A percentile compares a stretch with the other conserved stretches of the same genome.
Conservation (phyloP, 2,329 filamentous ascomycete genomes). For the Nakataea oryzae region DNA sequence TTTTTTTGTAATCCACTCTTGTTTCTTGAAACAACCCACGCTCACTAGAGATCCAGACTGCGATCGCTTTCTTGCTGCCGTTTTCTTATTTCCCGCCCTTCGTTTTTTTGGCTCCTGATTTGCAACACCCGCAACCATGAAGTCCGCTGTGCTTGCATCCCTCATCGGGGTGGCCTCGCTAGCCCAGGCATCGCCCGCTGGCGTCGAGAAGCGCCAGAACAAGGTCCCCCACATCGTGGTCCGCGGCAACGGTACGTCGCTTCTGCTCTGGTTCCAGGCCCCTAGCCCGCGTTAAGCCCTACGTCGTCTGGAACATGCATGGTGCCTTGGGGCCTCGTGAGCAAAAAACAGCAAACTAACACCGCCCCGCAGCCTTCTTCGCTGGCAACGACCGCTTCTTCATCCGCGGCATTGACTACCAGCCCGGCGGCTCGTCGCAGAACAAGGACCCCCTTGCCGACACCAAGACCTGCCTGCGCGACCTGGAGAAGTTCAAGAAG, state of each 20-base stretch:
- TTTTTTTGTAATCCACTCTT: slow-evolving; percentile 2
- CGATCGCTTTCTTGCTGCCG: neutral
- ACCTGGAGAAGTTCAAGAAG: slow-evolving; percentile 72
- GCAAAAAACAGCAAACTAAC: neutral
- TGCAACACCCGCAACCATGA: slow-evolving; percentile 29
- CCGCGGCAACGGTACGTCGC: slow-evolving; percentile 43
- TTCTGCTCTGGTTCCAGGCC: neutral
- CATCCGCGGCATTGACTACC: slow-evolving; percentile 50
- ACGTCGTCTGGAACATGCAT: too few species aligned
- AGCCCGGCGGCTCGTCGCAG: slow-evolving; percentile 47
- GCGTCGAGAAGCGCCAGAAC: slow-evolving; percentile 35
- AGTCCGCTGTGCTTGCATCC: slow-evolving; percentile 33
- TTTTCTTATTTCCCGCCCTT: neutral
- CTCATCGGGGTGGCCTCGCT: slow-evolving; percentile 31
- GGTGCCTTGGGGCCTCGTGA: too few species aligned
- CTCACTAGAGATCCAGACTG: neutral
- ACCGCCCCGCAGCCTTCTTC: slow-evolving; percentile 38
- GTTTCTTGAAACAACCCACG: slow-evolving; percentile 3
- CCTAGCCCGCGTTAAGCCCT: too few species aligned
- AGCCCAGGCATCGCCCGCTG: slow-evolving; percentile 34
- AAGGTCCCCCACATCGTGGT: slow-evolving; percentile 36
- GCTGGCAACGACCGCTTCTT: slow-evolving; percentile 43
- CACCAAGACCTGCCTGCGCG: slow-evolving; percentile 58
- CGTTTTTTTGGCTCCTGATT: neutral
- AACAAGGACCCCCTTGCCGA: slow-evolving; percentile 69